These are phyloP conservation scores for Conringia planisiliqua DNA, from an alignment of 345 rosid species.

Conservation along the genomic window DNA sequence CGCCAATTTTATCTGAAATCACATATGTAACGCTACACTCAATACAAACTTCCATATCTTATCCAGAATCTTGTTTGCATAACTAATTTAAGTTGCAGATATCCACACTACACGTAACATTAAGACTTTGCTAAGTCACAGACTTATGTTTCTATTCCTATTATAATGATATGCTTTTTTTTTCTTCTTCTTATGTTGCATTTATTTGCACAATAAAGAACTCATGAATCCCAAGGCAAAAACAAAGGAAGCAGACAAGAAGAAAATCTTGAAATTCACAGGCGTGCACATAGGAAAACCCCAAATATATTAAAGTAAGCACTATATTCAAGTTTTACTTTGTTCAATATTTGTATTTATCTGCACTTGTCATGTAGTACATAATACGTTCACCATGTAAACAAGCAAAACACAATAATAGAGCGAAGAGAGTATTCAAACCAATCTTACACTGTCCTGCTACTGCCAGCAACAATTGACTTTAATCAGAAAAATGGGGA, in stretches of 20 bases:
- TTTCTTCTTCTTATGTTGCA: background rate
- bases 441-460: constrained; percentile 6
- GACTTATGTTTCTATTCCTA: background rate
- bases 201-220: background rate
- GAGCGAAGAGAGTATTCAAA: constrained; percentile 26
- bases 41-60: background rate
- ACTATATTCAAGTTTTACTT: constrained; percentile 19
- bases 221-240: constrained; percentile 25
- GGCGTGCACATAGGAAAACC: constrained; percentile 46
- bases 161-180: background rate
- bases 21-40: background rate
- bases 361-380: constrained; percentile 24
- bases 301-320: constrained; percentile 24
- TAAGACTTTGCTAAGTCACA: too few species aligned
- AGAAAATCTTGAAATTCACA: constrained; percentile 42
- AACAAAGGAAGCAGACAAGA: constrained; percentile 44
- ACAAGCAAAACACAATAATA: constrained; percentile 23
- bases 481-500: constrained; percentile 19
- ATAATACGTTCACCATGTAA: constrained; percentile 29
- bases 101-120: background rate
- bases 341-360: background rate
- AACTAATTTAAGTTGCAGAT: background rate
- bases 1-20: constrained; percentile 71
- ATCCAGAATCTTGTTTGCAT: background rate
- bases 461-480: constrained; percentile 23